Conservation (phyloP, 495 filamentous ascomycete genomes). For the Penicillium tannophilum region DNA sequence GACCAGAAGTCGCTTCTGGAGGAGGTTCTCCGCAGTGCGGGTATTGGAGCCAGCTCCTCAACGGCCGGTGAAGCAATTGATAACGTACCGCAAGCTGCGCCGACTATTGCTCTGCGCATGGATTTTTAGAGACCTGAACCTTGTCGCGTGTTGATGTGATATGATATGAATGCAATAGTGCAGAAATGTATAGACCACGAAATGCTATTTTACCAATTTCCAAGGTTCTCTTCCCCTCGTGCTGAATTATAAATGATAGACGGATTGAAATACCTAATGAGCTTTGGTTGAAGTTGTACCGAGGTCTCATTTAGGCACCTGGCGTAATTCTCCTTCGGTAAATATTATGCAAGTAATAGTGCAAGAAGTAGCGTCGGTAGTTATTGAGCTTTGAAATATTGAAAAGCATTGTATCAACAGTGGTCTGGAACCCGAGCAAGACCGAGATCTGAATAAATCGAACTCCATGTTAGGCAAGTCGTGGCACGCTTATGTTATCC, state of each 20-base stretch:
- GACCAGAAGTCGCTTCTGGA: constrained; percentile 79
- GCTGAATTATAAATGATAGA: no score
- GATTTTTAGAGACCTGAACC: constrained; percentile 60
- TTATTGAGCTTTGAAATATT: no score
- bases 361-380: no score
- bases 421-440: not conserved
- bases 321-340: no score
- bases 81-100: constrained; percentile 57
- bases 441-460: not conserved
- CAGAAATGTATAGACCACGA: constrained; percentile 12
- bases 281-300: no score
- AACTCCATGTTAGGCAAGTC: constrained; percentile 10
- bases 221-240: no score
- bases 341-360: no score
- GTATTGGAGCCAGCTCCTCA: constrained; percentile 34
- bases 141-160: constrained; percentile 8
- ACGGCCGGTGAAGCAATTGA: constrained; percentile 30
- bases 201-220: not conserved
- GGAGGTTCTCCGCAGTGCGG: constrained; percentile 70
- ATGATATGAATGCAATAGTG: constrained; percentile 16
- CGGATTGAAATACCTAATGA: no score
- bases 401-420: no score
- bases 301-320: no score
- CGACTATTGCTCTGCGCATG: constrained; percentile 93
- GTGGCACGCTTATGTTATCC: constrained; percentile 22